Base-by-base conservation (phyloP, 108 stramenopile genomes). In the Aurantiochytrium sp. region DNA sequence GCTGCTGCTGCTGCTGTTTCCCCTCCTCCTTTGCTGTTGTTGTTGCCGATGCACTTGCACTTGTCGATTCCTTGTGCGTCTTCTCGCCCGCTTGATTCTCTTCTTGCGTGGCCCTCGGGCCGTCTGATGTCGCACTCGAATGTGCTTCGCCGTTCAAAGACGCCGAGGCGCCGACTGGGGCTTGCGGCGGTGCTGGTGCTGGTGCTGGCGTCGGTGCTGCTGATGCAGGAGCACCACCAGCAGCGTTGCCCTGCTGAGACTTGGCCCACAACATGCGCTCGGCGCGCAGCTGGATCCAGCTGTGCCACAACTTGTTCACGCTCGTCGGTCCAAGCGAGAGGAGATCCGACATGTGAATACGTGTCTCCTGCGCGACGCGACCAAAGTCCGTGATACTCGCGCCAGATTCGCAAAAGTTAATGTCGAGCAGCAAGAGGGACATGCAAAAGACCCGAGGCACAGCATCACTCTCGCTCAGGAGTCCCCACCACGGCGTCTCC, bases 241-340 rank as follows among this genome's bases (percentile, higher is more conserved):
- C 29, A 29, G 72, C 28, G 19, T 72, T 1, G 72, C 19, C 28
- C 16, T 16, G 23, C 29, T 25, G 72, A 2, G 76, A 83, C 51
- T 83, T 83, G 35, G 64, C 64, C 76, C 76, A 83, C 10, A 83
- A 16, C 76, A 83, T 83, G n/a, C 76, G 76, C 76, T 83, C 76
- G 3, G 76, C 76, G 14, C 76, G 76, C 18, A 83, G 76, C 51
- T 47, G 49, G 28, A 83, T 83, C 76, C 76, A 83, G 12, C 49
- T 53, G 28, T 83, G 76, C 76, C 76, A 83, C 8, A 83, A 45
- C 76, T 83, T 47, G 76, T 83, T 83, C 4, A 83, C 51, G 6
- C 19, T 28, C 19, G n/a, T 53, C 25, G 76, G 76, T 6, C 10
- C 76, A 0, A 83, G 51, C 19, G 49, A n/a, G 25, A 83, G 45